Conservation (phyloP, 2,329 filamentous ascomycete species). For the Colletotrichum liriopes region DNA sequence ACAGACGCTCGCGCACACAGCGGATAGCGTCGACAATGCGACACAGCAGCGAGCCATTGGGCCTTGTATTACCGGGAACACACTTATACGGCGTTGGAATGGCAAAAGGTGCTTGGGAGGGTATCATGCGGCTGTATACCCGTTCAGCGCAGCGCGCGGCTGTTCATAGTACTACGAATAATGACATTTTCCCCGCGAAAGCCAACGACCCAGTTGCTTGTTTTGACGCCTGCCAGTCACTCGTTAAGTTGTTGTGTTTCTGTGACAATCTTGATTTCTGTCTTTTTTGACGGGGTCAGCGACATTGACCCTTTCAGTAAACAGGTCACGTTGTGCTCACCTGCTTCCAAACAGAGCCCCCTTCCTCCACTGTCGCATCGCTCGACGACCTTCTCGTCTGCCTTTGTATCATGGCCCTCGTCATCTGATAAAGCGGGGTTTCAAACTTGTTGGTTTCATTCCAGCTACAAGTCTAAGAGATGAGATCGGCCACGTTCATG, state of each 20-base stretch:
- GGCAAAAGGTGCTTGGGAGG: constrained; percentile 13
- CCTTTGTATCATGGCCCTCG: background rate
- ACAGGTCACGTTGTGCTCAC: constrained; percentile 19
- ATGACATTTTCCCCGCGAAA: constrained; percentile 22
- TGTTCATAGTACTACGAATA: constrained; percentile 37
- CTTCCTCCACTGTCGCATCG: constrained; percentile 42
- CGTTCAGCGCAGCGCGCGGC: constrained; percentile 28
- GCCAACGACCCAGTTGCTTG: background rate
- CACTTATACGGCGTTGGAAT: constrained; percentile 6
- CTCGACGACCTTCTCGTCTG: constrained; percentile 30
- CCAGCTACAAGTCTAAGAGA: constrained; percentile 56
- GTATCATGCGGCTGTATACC: constrained; percentile 32
- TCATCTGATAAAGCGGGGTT: background rate
- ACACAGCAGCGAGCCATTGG: background rate
- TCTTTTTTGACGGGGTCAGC: background rate
- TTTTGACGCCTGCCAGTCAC: constrained; percentile 6
- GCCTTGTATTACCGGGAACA: background rate
- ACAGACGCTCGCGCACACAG: background rate
- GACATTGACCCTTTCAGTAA: background rate
- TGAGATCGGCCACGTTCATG: constrained; percentile 86
- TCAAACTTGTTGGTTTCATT: background rate
- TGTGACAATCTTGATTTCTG: constrained; percentile 23
- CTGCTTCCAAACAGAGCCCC: constrained; percentile 38
- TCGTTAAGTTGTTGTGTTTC: background rate
- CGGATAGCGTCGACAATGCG: background rate